Evolutionary conservation across 2,329 filamentous ascomycete species (phyloP), one percentile per base, ranked within the genome.

Genomic region (Penicillium sp.): DNA sequence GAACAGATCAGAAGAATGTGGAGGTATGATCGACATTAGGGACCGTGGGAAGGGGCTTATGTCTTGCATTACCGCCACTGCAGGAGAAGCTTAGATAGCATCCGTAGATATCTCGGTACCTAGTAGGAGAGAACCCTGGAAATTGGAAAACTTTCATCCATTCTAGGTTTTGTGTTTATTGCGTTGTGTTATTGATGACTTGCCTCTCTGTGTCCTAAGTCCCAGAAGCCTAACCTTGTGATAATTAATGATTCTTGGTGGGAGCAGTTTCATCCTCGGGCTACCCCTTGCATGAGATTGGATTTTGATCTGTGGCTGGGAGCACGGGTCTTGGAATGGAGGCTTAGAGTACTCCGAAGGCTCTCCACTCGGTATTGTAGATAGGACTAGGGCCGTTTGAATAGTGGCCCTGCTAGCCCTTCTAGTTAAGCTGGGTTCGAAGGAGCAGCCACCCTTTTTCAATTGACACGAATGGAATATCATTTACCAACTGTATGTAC

Each of bases 281-380:
- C n/a, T 45, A 55, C 25, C 61, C 62, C 62, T 64, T 64, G 60
- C 62, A 31, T 62, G 39, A 29, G 42, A 54, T 46, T 49, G 50
- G 52, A 54, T 46, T 42, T 32, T 42, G 40, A 49, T 46, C 51
- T 35, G 50, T 50, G 51, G 40, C 31, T 41, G 31, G 46, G 50
- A 21, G 34, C 39, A 27, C 31, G 35, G 12, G 29, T 44, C 38
- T 44, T 50, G 27, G 48, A 44, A 50, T 44, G 34, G 15, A 34
- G 44, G 25, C 29, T 25, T 31, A 21, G 37, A 15, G 16, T 16
- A 39, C n/a, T n/a, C 23, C 4, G 27, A 42, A 44, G 37, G 31
- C 18, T 38, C 39, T 18, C 12, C 21, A 39, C 40, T 32, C 31
- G 32, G 54, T 49, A 49, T 50, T 23, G 37, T 39, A 21, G 41